These are phyloP conservation scores for Allium fistulosum DNA, from an alignment of 106 monocot genomes.

Conservation along the genomic window DNA sequence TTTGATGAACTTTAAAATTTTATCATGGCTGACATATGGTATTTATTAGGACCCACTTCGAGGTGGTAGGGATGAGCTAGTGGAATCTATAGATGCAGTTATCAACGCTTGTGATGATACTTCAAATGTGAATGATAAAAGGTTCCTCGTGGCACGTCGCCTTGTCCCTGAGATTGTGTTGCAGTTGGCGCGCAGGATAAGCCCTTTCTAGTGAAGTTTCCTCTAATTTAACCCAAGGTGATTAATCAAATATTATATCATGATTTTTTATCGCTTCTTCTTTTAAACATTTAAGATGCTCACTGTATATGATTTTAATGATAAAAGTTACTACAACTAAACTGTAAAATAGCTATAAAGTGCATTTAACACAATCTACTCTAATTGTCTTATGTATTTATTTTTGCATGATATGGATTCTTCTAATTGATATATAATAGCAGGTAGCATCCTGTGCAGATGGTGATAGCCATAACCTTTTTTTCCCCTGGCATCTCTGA, in stretches of 20 bases:
- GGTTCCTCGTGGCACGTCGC: conserved; percentile 32
- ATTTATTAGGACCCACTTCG: conserved; percentile 58
- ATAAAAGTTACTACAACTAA: too few relatives aligned
- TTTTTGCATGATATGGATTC: too few relatives aligned
- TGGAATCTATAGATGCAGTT: conserved; percentile 39
- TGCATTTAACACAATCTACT: too few relatives aligned
- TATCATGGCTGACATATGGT: conserved; percentile 4
- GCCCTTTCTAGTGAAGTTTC: conserved; percentile 38
- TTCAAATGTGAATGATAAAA: conserved; percentile 17
- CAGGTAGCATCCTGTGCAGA: too few relatives aligned
- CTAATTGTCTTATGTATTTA: too few relatives aligned
- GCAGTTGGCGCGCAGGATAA: conserved; percentile 49
- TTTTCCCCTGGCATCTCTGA: too few relatives aligned
- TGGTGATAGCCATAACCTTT: too few relatives aligned
- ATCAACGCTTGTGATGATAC: conserved; percentile 33
- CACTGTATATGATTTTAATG: too few relatives aligned
- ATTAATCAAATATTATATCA: background rate
- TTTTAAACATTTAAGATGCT: too few relatives aligned
- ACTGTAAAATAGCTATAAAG: too few relatives aligned
- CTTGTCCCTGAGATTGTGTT: conserved; percentile 70
- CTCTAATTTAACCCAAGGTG: conserved; percentile 12
- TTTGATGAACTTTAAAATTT: background rate
- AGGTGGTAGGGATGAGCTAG: conserved; percentile 61
- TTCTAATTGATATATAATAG: too few relatives aligned
- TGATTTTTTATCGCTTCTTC: background rate